These are phyloP conservation scores for Tricharina praecox DNA, from an alignment of 495 filamentous ascomycete genomes.

Conservation along the genomic window DNA sequence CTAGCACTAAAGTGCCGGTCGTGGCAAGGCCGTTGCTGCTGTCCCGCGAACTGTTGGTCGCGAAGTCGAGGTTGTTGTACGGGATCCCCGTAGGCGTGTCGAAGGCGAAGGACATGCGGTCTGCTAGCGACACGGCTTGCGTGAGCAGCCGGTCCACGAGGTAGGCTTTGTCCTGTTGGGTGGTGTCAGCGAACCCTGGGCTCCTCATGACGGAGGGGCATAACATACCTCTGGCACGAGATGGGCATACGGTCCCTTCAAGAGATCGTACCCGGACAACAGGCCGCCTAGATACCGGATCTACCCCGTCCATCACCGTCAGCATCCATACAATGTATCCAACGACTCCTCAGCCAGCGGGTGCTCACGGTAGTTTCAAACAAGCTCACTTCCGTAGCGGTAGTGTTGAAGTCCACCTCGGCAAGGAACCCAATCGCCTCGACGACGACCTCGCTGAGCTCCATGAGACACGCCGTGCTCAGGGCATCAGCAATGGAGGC, in stretches of 20 bases:
- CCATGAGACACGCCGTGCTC: slow-evolving; percentile 66
- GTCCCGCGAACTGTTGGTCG: slow-evolving; percentile 32
- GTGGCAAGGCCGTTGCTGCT: slow-evolving; percentile 51
- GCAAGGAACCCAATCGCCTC: slow-evolving; percentile 53
- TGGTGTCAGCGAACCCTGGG: not conserved
- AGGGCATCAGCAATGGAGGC: slow-evolving; percentile 71
- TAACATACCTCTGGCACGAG: slow-evolving; percentile 28
- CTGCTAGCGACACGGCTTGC: slow-evolving; percentile 53
- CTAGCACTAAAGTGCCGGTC: slow-evolving; percentile 57
- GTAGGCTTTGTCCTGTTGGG: slow-evolving; percentile 13
- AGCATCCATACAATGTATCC: too few species aligned
- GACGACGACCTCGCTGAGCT: slow-evolving; percentile 45
- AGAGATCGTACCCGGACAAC: slow-evolving; percentile 65
- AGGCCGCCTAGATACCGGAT: slow-evolving; percentile 75
- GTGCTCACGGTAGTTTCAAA: slow-evolving; percentile 57
- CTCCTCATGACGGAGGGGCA: not conserved
- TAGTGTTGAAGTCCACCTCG: slow-evolving; percentile 49
- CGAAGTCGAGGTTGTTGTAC: slow-evolving; percentile 51
- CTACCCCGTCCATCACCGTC: not conserved
- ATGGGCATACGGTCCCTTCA: slow-evolving; percentile 49
- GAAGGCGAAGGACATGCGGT: slow-evolving; percentile 62
- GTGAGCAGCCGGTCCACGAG: slow-evolving; percentile 33
- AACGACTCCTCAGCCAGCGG: too few species aligned
- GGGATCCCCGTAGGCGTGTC: slow-evolving; percentile 60
- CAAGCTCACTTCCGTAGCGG: slow-evolving; percentile 44